Evolutionary conservation across 2,329 filamentous ascomycete species (phyloP), one percentile per base, ranked within the genome.

Genomic region (Elsinoe ampelina): DNA sequence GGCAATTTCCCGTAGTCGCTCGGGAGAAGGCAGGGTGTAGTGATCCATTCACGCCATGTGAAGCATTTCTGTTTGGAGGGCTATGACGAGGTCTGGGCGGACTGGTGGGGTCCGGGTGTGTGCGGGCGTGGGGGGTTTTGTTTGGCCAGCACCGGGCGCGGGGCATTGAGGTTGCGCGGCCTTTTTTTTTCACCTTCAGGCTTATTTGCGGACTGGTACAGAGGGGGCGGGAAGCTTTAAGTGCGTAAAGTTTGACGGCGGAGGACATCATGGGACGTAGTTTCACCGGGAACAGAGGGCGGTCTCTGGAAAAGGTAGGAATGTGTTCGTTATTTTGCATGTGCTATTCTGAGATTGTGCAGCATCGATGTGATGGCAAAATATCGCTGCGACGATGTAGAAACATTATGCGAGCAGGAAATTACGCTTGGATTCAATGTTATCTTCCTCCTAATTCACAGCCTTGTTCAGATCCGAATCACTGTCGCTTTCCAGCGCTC

Each of bases 1-100:
- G 43, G 64, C 64, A 43, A 71, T 70, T 19, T 69, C 68, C 20
- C 63, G 61, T 45, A 71, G 60, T 20, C 62, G 59, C 36, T 70
- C 67, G 3, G 63, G 60, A 13, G 67, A 52, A n/a, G 69, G 69
- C 17, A 71, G 60, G 26, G 45, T 13, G 45, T 45, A 26, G 11
- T 45, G 11, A 22, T 45, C 41, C 41, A 45, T 45, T 45, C 41
- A 45, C 17, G 41, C 11, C 20, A 45, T 45, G 10, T 12, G 20
- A 30, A 30, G 26, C 26, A 30, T 22, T 45, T 34, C 26, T 15
- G 11, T 45, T 45, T 5, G 30, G 26, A 50, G 45, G n/a, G 20
- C 3, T 39, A 34, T 50, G 32, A 50, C 26, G 30, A 50, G 15
- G 26, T 26, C 30, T 50, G 45, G 45, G 26, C 26, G 45, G 20